Evolutionary conservation across 1,284 basidiomycete genomes (phyloP).

Genomic region (Ganoderma multipileum): DNA sequence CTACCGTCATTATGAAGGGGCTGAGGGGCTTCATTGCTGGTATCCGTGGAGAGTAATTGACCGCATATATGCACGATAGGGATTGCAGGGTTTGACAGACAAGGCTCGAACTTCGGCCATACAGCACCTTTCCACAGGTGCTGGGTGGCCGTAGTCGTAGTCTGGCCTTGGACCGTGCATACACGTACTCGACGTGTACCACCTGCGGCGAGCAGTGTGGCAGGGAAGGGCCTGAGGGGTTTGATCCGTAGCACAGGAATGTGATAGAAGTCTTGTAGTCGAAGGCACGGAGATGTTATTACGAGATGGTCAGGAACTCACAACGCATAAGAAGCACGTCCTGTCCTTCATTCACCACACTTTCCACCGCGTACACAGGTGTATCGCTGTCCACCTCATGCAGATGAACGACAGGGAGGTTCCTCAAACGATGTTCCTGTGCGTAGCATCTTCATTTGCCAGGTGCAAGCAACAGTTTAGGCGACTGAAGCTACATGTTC

Average conservation of each 20-base stretch:
- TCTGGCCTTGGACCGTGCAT: background rate
- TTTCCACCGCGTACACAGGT: background rate
- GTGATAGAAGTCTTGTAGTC: constrained; percentile 6
- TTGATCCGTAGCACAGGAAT: constrained; percentile 6
- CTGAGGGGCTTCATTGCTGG: background rate
- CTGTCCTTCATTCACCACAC: background rate
- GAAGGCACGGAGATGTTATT: background rate
- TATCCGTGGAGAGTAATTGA: background rate
- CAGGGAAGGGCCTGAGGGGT: background rate
- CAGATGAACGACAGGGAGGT: background rate
- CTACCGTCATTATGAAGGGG: background rate
- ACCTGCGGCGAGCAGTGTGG: background rate
- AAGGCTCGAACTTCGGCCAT: background rate
- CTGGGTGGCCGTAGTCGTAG: background rate
- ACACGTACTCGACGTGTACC: background rate
- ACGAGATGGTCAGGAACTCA: background rate
- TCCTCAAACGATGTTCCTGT: background rate
- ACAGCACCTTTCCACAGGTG: background rate
- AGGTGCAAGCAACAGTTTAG: background rate
- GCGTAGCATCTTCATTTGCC: constrained; percentile 1
- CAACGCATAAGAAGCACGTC: background rate
- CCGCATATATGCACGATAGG: background rate
- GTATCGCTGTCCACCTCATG: background rate
- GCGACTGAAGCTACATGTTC: background rate
- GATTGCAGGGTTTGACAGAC: background rate